Base-by-base conservation (phyloP, 83 land plant species). In the Picea engelmannii region DNA sequence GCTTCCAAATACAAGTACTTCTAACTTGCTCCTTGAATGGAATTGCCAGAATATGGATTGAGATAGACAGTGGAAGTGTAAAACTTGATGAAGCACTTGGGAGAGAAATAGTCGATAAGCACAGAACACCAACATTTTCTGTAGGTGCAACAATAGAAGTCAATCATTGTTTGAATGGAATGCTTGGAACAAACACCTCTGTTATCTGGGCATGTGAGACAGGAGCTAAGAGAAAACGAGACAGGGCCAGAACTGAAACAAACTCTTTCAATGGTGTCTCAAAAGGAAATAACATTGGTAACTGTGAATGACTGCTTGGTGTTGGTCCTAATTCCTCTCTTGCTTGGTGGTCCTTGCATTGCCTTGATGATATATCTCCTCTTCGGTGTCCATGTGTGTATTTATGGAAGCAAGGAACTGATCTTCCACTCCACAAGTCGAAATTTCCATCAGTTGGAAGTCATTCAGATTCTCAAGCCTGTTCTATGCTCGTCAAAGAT, bases 1-100 rank as follows among this genome's bases (percentile, higher is more conserved):
- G 66, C 77, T 81, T 67, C 63, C 86, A 55, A 17, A 84, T 90
- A 77, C 44, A 85, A 25, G 87, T 97, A 11, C 87, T 97, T 59
- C 82, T 97, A 35, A 97, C 99, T 23, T 92, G 93, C 78, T 95
- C 91, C 83, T 81, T 88, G 73, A 97, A 97, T 91, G 99, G 99
- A 77, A 78, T 88, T 80, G 90, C 90, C 12, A 88, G 99, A 70
- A 84, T 97, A 42, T 97, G 99, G 99, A 68, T 94, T 84, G 99
- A 97, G 85, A 89, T 85, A 68, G 93, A 90, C 62, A 85, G 73
- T 88, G 88, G 91, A 20, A 93, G 84, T 78, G 66, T 79, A 16
- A 83, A 78, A 59, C 76, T 66, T 59, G 89, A 84, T 38, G 86
- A 74, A 59, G 83, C 85, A 59, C 11, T 15, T 11, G 79, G 76